These are phyloP conservation scores for Populus hybrid DNA, from an alignment of 441 rosid species.

Conservation along the genomic window DNA sequence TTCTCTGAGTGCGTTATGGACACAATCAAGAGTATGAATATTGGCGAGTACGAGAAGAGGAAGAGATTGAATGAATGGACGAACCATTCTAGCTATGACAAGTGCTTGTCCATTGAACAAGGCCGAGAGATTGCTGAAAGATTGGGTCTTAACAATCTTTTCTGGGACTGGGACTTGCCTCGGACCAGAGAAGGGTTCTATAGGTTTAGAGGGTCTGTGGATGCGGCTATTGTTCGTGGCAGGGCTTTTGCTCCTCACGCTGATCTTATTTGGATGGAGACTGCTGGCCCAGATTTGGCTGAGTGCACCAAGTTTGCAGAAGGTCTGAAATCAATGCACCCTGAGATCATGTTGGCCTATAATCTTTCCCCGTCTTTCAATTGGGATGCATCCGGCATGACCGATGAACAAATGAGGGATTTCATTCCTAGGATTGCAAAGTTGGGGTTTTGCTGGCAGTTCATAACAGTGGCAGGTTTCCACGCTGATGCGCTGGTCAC, in stretches of 20 bases:
- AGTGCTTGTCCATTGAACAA: conserved; percentile 67
- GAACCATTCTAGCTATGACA: conserved; percentile 58
- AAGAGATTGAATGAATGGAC: conserved; percentile 65
- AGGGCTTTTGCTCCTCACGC: conserved; percentile 81
- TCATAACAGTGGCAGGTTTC: conserved; percentile 88
- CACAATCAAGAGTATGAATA: conserved; percentile 55
- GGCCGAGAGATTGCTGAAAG: conserved; percentile 62
- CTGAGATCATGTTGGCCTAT: conserved; percentile 82
- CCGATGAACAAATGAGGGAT: conserved; percentile 68
- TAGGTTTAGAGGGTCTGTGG: conserved; percentile 77
- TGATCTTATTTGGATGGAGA: conserved; percentile 92
- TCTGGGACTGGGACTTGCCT: conserved; percentile 96
- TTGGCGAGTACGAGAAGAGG: conserved; percentile 56
- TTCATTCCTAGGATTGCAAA: conserved; percentile 80
- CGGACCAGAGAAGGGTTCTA: conserved; percentile 94
- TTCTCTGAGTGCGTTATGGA: conserved; percentile 64
- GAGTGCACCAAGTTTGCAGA: conserved; percentile 72
- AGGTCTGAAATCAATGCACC: conserved; percentile 66
- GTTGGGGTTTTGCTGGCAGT: conserved; percentile 90
- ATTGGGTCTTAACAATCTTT: conserved; percentile 66
- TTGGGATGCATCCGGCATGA: conserved; percentile 95
- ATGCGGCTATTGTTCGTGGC: conserved; percentile 77
- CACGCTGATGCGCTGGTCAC: conserved; percentile 85
- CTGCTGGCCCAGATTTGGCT: conserved; percentile 67
- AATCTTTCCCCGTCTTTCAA: conserved; percentile 92